Base-by-base conservation (phyloP, 2,329 filamentous ascomycete genomes). In the Talaromyces albobiverticillius region DNA sequence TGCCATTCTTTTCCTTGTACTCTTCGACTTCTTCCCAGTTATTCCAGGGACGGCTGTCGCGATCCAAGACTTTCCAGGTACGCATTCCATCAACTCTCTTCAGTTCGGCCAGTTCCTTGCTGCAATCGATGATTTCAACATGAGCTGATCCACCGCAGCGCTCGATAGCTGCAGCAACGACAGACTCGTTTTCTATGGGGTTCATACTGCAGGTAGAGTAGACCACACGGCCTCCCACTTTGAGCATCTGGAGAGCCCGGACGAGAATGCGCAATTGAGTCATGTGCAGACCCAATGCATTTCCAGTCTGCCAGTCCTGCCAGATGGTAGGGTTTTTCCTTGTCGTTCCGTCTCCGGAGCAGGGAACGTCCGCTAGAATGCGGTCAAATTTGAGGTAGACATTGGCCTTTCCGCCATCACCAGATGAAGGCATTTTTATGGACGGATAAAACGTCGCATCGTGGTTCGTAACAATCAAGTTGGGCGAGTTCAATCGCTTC, bases 121-220 rank as follows among this genome's bases (percentile, higher is more conserved):
- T 88, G 73, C 88, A 94, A 71, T 96, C 90, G 53, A 97, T 72
- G 42, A 99, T 86, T 60, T 88, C 82, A 47, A 99, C 88, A 67
- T 92, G 94, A 13, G 82, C 79, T 3, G 83, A 74, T 3, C 94
- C 94, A 58, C 94, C 94, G 65, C 92, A 97, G 54, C 92, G 83
- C 63, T 91, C 88, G 62, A 99, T 92, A 10, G 94, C 94, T 23
- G 88, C 87, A 1, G 89, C 85, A 57, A 99, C 79, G 14, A 97
- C 91, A 6, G 94, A 87, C 74, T 99, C 94, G 66, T 99, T 96
- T 77, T 99, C 94, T 25, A 97, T 85, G 0, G 94, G 94, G 74
- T 99, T 99, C 89, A 99, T 90, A 72, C 91, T 96, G 80, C 94
- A 99, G 18, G 94, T 99, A 3, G 93, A 97, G 76, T 97, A 99